Percentiles rank a stretch among this genome's conserved stretches.
phyloP scores from a whole-genome alignment of 108 stramenopile species.

The Fistulifera pelliculosa region DNA sequence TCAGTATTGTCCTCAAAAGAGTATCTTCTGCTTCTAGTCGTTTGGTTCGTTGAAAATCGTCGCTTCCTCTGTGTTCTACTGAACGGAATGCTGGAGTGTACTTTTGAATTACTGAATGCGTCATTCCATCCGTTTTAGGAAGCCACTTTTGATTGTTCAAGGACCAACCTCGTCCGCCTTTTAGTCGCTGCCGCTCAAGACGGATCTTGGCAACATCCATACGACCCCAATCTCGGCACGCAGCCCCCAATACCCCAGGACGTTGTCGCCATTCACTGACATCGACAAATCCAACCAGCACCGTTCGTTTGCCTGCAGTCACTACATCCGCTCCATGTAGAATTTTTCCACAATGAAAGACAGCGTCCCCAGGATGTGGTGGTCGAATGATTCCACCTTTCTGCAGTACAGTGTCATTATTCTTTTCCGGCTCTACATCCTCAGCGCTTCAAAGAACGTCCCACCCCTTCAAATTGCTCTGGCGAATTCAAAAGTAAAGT shows the following conservation, averaged over 20 bases:
- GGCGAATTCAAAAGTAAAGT: conserved; percentile 46
- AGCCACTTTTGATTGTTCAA: conserved; percentile 38
- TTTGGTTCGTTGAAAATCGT: conserved; percentile 32
- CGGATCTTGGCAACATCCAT: conserved; percentile 58
- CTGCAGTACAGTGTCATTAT: neutral
- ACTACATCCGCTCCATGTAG: conserved; percentile 66
- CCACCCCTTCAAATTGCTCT: conserved; percentile 59
- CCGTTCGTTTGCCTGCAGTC: conserved; percentile 44
- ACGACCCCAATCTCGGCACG: conserved; percentile 58
- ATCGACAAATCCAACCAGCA: conserved; percentile 67
- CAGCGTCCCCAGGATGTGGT: conserved; percentile 40
- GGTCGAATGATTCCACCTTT: conserved; percentile 1
- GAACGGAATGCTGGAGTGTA: conserved; percentile 31
- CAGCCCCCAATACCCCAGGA: conserved; percentile 30
- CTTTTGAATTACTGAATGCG: conserved; percentile 4
- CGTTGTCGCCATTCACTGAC: conserved; percentile 41
- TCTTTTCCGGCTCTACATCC: conserved; percentile 23
- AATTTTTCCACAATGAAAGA: conserved; percentile 59
- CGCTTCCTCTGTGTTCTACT: conserved; percentile 28
- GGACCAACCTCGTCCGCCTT: conserved; percentile 28
- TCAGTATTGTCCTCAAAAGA: conserved; percentile 42
- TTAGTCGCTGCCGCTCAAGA: conserved; percentile 12
- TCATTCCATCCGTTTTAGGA: conserved; percentile 12
- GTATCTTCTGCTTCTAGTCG: conserved; percentile 53
- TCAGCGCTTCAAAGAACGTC: conserved; percentile 66